These are phyloP conservation scores for Begonia loranthoides DNA, from an alignment of 306 rosid genomes.

Conservation along the genomic window DNA sequence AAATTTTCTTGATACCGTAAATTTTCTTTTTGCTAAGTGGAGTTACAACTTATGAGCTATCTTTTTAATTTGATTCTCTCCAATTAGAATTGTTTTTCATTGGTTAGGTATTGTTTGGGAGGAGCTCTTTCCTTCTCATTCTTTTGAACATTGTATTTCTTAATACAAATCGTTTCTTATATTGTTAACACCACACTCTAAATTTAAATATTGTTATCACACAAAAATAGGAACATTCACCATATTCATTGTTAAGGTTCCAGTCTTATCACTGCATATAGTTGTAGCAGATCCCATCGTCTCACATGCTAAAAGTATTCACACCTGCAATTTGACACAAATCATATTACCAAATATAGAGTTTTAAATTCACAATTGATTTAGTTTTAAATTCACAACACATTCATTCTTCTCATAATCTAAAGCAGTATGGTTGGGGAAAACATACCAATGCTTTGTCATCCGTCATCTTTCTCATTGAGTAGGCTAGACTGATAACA, in stretches of 20 bases:
- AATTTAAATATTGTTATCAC: too few relatives aligned
- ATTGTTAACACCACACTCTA: too few relatives aligned
- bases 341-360: conserved; percentile 3
- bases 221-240: conserved; percentile 9
- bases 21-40: too few relatives aligned
- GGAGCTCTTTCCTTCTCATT: too few relatives aligned
- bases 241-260: conserved; percentile 73
- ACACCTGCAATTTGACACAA: conserved; percentile 38
- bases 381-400: not conserved
- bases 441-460: conserved; percentile 82
- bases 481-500: conserved; percentile 70
- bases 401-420: conserved; percentile 7
- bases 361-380: too few relatives aligned
- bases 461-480: conserved; percentile 97
- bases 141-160: too few relatives aligned
- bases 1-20: too few relatives aligned
- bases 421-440: conserved; percentile 1
- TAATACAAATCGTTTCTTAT: too few relatives aligned
- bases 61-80: too few relatives aligned
- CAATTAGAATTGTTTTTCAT: too few relatives aligned
- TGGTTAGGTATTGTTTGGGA: too few relatives aligned
- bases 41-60: too few relatives aligned
- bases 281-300: conserved; percentile 97
- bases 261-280: conserved; percentile 93
- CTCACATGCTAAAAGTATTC: conserved; percentile 96